Evolutionary conservation across 169 alveolate species (phyloP).

Genomic region (Plasmodium sp.): DNA sequence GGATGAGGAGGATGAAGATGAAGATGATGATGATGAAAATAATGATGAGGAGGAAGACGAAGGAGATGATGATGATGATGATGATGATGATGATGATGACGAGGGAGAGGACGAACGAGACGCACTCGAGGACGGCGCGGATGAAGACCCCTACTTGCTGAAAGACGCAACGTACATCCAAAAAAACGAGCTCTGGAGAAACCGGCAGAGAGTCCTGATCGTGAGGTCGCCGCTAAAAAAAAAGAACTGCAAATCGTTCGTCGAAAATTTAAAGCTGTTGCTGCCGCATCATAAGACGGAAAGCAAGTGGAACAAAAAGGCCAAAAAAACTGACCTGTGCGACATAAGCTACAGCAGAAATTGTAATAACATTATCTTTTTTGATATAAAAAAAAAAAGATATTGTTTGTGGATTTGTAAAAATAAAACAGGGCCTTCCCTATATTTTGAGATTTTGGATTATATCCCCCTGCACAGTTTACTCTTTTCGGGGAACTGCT

Average conservation of each 20-base stretch:
- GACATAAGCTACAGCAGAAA: constrained; percentile 87
- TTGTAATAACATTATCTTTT: constrained; percentile 93
- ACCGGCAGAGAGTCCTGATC: constrained; percentile 95
- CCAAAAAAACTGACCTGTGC: constrained; percentile 83
- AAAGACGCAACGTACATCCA: constrained; percentile 89
- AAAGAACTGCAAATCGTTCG: constrained; percentile 93
- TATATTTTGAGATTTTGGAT: constrained; percentile 92
- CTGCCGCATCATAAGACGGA: constrained; percentile 96
- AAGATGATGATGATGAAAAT: background rate
- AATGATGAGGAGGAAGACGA: background rate
- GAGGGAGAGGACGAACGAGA: background rate
- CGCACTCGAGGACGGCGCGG: background rate
- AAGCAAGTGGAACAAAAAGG: constrained; percentile 91
- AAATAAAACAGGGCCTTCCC: constrained; percentile 97
- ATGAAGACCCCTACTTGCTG: constrained; percentile 89
- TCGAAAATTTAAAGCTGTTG: constrained; percentile 94
- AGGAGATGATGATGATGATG: background rate
- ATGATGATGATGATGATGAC: background rate
- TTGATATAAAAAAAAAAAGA: constrained; percentile 94
- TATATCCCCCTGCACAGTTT: constrained; percentile 75
- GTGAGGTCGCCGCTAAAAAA: constrained; percentile 96
- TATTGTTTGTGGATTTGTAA: constrained; percentile 94
- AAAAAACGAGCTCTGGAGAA: constrained; percentile 92
- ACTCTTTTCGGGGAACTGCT: constrained; percentile 94
- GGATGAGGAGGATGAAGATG: no score